A percentile compares a stretch with the other conserved stretches of the same genome.
These are phyloP conservation scores for Yarrowia porcina DNA, from an alignment of 805 yeast species.

Conservation along the genomic window DNA sequence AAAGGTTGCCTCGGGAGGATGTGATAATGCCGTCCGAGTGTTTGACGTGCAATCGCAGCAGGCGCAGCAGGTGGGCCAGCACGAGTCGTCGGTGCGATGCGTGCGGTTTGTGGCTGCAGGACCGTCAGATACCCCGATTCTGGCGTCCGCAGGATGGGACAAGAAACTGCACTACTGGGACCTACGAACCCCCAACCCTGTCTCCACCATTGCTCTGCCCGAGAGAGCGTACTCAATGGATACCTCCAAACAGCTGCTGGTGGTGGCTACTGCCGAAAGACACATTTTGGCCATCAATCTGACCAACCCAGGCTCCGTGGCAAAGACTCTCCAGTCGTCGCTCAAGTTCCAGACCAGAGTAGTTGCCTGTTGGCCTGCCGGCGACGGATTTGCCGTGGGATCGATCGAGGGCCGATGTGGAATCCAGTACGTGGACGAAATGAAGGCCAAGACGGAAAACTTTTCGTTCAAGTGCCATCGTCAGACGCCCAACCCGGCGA, in stretches of 20 bases:
- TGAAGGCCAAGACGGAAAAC: slow-evolving; percentile 51
- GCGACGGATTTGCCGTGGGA: slow-evolving; percentile 89
- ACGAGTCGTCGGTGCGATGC: slow-evolving; percentile 72
- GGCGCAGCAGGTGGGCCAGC: slow-evolving; percentile 77
- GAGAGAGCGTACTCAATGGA: slow-evolving; percentile 93
- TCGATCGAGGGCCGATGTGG: slow-evolving; percentile 96
- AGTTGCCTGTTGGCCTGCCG: slow-evolving; percentile 81
- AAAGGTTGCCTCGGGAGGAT: slow-evolving; percentile 83
- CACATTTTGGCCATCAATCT: slow-evolving; percentile 75
- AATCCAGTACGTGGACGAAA: slow-evolving; percentile 82
- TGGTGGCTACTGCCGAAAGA: slow-evolving; percentile 91
- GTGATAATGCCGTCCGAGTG: slow-evolving; percentile 80
- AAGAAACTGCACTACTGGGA: slow-evolving; percentile 95
- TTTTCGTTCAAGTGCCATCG: slow-evolving; percentile 96
- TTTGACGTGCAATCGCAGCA: slow-evolving; percentile 83
- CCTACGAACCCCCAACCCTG: slow-evolving; percentile 70
- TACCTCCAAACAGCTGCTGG: slow-evolving; percentile 70
- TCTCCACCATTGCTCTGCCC: slow-evolving; percentile 77
- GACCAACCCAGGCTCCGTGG: slow-evolving; percentile 72
- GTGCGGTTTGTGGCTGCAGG: slow-evolving; percentile 82
- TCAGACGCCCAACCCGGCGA: slow-evolving; percentile 53
- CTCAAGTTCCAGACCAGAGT: slow-evolving; percentile 86
- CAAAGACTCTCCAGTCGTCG: slow-evolving; percentile 70
- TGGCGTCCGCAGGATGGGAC: slow-evolving; percentile 96
- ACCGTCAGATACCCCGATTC: slow-evolving; percentile 67